These are phyloP conservation scores for Endocarpon pusillum DNA, from an alignment of 495 filamentous ascomycete genomes.

Conservation along the genomic window DNA sequence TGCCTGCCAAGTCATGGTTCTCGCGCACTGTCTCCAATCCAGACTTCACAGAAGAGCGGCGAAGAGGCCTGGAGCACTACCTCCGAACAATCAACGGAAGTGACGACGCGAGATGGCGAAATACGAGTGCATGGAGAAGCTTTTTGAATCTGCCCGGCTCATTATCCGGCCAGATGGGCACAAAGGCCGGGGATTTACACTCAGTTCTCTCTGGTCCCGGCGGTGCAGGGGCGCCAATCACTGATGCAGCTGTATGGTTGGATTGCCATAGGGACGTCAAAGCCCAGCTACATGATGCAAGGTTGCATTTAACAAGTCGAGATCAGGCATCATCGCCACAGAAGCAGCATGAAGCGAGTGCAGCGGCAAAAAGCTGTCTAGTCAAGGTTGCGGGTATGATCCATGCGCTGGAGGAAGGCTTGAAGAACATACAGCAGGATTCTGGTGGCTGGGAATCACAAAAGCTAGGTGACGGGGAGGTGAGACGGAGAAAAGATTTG, in stretches of 20 bases:
- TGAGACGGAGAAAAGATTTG: constrained; percentile 63
- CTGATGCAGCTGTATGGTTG: constrained; percentile 71
- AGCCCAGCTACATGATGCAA: constrained; percentile 60
- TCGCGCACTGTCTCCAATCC: constrained; percentile 58
- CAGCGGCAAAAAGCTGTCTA: constrained; percentile 65
- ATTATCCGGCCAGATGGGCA: constrained; percentile 25
- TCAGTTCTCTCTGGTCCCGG: constrained; percentile 27
- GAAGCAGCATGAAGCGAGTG: constrained; percentile 60
- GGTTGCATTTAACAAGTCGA: constrained; percentile 52
- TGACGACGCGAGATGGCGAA: constrained; percentile 71
- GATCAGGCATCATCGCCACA: constrained; percentile 54
- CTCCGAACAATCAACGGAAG: constrained; percentile 61
- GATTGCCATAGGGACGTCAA: constrained; percentile 78
- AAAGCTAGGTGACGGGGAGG: constrained; percentile 68
- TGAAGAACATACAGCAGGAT: constrained; percentile 30
- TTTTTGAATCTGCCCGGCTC: constrained; percentile 69
- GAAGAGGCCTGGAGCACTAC: constrained; percentile 61
- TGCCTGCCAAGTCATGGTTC: constrained; percentile 79
- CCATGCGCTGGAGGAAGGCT: constrained; percentile 47
- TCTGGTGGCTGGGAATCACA: constrained; percentile 17
- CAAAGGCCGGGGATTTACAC: constrained; percentile 22
- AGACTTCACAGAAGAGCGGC: constrained; percentile 63
- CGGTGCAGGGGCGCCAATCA: constrained; percentile 32
- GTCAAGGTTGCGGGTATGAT: constrained; percentile 58
- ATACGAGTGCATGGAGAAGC: constrained; percentile 61